phyloP scores from a whole-genome alignment of 805 yeast genomes.

The Candida pseudofarinosa region DNA sequence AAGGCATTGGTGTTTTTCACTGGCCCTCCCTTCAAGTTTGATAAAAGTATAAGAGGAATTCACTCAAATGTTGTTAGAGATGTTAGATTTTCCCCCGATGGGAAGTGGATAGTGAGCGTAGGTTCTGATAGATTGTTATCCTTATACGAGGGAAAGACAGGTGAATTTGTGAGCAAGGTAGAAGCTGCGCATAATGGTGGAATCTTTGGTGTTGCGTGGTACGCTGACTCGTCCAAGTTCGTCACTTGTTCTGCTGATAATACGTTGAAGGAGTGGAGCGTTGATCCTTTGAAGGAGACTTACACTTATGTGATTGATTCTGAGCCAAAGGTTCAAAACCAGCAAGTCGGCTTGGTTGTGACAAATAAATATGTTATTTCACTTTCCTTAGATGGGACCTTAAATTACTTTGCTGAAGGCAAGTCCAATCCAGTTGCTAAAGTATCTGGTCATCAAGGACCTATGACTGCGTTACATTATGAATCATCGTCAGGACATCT shows the following conservation, averaged over 20 bases:
- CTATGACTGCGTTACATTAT: slow-evolving; percentile 58
- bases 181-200: slow-evolving; percentile 69
- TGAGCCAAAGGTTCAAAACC: slow-evolving; percentile 50
- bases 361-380: slow-evolving; percentile 60
- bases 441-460: slow-evolving; percentile 76
- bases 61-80: slow-evolving; percentile 80
- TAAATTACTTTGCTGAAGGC: slow-evolving; percentile 53
- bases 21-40: slow-evolving; percentile 94
- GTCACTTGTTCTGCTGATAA: slow-evolving; percentile 85
- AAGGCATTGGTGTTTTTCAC: slow-evolving; percentile 75
- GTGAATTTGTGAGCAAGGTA: slow-evolving; percentile 60
- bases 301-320: slow-evolving; percentile 47
- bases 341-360: slow-evolving; percentile 76
- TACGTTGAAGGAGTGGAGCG: slow-evolving; percentile 62
- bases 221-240: slow-evolving; percentile 48
- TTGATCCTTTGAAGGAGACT: slow-evolving; percentile 30
- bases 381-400: slow-evolving; percentile 65
- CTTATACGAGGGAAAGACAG: slow-evolving; percentile 83
- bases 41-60: slow-evolving; percentile 62
- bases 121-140: slow-evolving; percentile 80
- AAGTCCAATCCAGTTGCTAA: slow-evolving; percentile 30
- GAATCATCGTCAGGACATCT: slow-evolving; percentile 21
- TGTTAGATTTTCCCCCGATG: slow-evolving; percentile 79
- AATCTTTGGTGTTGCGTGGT: slow-evolving; percentile 74
- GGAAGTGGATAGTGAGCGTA: slow-evolving; percentile 67